Percentiles rank a stretch among this genome's conserved stretches.
phyloP scores from a whole-genome alignment of 2,329 filamentous ascomycete species.

The Aspergillus fructus region DNA sequence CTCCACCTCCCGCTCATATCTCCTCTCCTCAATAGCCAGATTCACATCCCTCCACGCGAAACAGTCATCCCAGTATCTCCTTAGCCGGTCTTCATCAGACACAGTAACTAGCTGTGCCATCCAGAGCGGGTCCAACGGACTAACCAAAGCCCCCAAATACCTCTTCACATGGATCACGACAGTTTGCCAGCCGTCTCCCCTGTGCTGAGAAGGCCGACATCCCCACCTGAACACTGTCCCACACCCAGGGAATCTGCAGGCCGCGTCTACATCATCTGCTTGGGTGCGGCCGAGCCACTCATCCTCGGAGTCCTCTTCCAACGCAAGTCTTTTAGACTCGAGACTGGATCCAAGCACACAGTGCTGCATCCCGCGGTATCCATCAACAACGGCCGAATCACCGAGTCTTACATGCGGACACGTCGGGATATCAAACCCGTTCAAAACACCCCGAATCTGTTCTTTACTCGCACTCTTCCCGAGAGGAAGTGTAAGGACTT shows the following conservation, averaged over 20 bases:
- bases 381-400: not conserved
- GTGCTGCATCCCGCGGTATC: not conserved
- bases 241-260: conserved; percentile 4
- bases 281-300: not conserved
- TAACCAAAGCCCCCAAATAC: not conserved
- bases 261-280: not conserved
- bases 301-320: too few relatives aligned
- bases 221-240: conserved; percentile 7
- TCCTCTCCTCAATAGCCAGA: conserved; percentile 7
- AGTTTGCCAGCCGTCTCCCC: conserved; percentile 1
- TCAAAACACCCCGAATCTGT: not conserved
- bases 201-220: not conserved
- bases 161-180: not conserved
- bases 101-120: conserved; percentile 1
- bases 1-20: not conserved
- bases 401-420: conserved; percentile 5
- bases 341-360: not conserved
- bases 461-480: not conserved
- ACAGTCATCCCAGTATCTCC: not conserved
- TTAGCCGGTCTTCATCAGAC: not conserved
- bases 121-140: not conserved
- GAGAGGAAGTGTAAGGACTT: not conserved
- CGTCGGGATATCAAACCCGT: conserved; percentile 1
- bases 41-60: conserved; percentile 8
- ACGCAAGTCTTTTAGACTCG: not conserved